Conservation (phyloP, 1,139 yeast genomes). For the Nadsonia commutata region DNA sequence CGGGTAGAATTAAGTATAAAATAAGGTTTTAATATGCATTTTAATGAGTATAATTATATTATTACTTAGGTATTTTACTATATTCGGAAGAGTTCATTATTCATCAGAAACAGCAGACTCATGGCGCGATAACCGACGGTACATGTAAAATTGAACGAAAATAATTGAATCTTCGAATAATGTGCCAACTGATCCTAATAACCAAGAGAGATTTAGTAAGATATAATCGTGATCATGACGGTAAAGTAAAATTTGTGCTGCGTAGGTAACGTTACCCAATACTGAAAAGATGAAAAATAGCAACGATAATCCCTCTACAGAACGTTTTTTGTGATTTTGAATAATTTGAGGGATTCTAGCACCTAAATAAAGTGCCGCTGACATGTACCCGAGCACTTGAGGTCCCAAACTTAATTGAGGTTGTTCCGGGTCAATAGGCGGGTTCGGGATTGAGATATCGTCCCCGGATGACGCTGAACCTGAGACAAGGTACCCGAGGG, state of each 20-base stretch:
- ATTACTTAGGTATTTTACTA: too few relatives aligned
- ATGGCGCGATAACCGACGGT: too few relatives aligned
- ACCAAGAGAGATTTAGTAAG: slow-evolving; percentile 53
- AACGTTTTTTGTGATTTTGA: slow-evolving; percentile 52
- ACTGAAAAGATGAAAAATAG: slow-evolving; percentile 63
- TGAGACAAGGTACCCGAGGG: slow-evolving; percentile 44
- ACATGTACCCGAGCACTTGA: slow-evolving; percentile 54
- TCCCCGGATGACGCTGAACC: slow-evolving; percentile 5
- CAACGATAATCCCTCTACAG: slow-evolving; percentile 62
- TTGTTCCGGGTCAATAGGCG: slow-evolving; percentile 16
- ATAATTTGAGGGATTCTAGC: slow-evolving; percentile 72
- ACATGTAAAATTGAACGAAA: slow-evolving; percentile 49
- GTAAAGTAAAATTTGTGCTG: slow-evolving; percentile 56
- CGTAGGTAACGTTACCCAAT: slow-evolving; percentile 63
- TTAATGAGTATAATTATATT: too few relatives aligned
- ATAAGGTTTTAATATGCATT: too few relatives aligned
- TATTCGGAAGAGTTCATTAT: too few relatives aligned
- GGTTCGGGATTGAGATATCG: slow-evolving; percentile 3
- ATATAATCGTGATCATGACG: slow-evolving; percentile 48
- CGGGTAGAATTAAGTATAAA: too few relatives aligned
- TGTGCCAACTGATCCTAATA: slow-evolving; percentile 62
- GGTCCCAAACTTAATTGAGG: slow-evolving; percentile 36
- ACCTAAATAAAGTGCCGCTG: slow-evolving; percentile 56
- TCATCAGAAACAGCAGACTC: too few relatives aligned
- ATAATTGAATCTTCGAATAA: slow-evolving; percentile 52